Evolutionary conservation across 805 yeast species (phyloP).

Genomic region (Blastobotrys chiropterorum): DNA sequence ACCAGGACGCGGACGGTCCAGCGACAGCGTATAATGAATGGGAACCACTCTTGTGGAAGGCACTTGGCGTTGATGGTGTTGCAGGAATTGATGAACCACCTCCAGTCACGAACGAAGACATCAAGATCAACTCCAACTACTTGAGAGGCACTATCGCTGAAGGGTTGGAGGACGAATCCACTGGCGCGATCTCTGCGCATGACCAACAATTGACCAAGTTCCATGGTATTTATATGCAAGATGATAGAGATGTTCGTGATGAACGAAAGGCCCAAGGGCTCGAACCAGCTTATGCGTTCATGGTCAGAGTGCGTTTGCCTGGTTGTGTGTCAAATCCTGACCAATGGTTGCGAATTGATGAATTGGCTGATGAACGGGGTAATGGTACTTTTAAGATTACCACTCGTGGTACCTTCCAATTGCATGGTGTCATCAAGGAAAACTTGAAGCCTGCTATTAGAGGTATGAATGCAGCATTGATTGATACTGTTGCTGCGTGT

Average conservation of each 20-base stretch:
- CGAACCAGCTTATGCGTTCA: slow-evolving; percentile 94
- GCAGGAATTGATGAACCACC: slow-evolving; percentile 88
- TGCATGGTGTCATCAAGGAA: slow-evolving; percentile 90
- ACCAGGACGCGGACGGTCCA: slow-evolving; percentile 94
- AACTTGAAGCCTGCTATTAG: slow-evolving; percentile 84
- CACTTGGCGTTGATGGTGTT: slow-evolving; percentile 77
- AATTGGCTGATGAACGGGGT: slow-evolving; percentile 71
- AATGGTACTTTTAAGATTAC: slow-evolving; percentile 92
- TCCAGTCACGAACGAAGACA: slow-evolving; percentile 91
- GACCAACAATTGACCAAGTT: slow-evolving; percentile 94
- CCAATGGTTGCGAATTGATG: slow-evolving; percentile 85
- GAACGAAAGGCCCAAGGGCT: slow-evolving; percentile 85
- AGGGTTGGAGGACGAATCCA: slow-evolving; percentile 71
- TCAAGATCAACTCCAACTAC: slow-evolving; percentile 79
- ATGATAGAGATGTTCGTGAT: slow-evolving; percentile 93
- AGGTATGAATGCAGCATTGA: slow-evolving; percentile 81
- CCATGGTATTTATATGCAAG: slow-evolving; percentile 98
- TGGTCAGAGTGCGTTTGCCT: slow-evolving; percentile 93
- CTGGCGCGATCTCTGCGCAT: slow-evolving; percentile 85
- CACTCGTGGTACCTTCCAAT: slow-evolving; percentile 94
- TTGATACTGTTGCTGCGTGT: slow-evolving; percentile 96
- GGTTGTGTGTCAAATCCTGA: slow-evolving; percentile 85
- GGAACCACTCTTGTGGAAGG: slow-evolving; percentile 82
- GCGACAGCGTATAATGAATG: slow-evolving; percentile 85
- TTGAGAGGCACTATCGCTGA: slow-evolving; percentile 90